Conservation (phyloP, 495 filamentous ascomycete species). For the Thermochaetoides thermophila region DNA sequence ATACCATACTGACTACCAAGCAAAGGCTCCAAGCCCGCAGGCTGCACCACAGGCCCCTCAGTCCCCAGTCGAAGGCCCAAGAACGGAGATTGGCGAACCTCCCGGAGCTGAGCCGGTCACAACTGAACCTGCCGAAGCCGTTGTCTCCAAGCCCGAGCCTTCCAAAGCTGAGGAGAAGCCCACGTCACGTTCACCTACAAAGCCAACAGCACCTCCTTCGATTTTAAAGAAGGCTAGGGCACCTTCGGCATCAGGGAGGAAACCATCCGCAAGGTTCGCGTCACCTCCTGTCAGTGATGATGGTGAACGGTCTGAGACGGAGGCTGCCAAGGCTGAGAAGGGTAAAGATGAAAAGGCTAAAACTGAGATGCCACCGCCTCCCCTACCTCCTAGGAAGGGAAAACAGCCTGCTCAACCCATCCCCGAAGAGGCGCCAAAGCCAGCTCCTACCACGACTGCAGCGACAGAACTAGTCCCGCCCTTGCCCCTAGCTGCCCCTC, state of each 20-base stretch:
- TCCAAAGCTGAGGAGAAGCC: conserved; percentile 10
- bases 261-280: conserved; percentile 37
- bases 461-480: neutral
- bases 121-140: too few species aligned
- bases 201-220: conserved; percentile 26
- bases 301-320: conserved; percentile 12
- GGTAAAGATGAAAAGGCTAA: neutral
- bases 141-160: too few species aligned
- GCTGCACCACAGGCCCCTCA: neutral
- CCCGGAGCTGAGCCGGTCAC: too few species aligned
- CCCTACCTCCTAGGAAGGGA: conserved; percentile 5
- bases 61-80: conserved; percentile 2
- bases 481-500: conserved; percentile 5
- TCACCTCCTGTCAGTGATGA: conserved; percentile 30
- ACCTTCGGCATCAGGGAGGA: conserved; percentile 32
- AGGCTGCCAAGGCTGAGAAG: neutral
- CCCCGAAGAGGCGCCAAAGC: neutral
- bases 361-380: conserved; percentile 13
- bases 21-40: neutral
- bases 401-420: neutral
- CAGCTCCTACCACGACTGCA: neutral
- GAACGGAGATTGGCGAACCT: conserved; percentile 2
- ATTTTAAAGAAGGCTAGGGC: conserved; percentile 40
- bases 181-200: conserved; percentile 18
- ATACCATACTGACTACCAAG: conserved; percentile 6